phyloP scores from a whole-genome alignment of 2,329 filamentous ascomycete species.

The Paecilomyces niveus region DNA sequence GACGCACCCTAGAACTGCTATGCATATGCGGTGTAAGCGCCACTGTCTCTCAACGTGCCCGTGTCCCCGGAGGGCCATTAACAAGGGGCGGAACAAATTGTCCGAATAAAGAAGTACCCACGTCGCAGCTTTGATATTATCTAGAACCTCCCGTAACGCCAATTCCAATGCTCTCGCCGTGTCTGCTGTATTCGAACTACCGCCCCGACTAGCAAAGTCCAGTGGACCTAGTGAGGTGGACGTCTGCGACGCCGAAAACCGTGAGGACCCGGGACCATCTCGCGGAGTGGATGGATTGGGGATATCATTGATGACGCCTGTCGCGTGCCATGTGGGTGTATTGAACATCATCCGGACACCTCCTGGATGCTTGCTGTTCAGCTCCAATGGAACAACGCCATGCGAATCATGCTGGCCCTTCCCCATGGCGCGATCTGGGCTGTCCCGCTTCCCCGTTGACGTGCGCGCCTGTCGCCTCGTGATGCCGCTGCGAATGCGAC shows the following conservation, averaged over 20 bases:
- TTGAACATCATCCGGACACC: constrained; percentile 46
- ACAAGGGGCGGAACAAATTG: not conserved
- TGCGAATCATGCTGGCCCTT: constrained; percentile 26
- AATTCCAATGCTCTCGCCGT: constrained; percentile 77
- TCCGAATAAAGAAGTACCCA: constrained; percentile 36
- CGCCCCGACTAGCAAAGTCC: constrained; percentile 56
- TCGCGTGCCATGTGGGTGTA: constrained; percentile 65
- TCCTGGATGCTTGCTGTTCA: constrained; percentile 28
- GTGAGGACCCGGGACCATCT: constrained; percentile 25
- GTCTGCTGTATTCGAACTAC: constrained; percentile 65
- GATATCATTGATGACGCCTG: constrained; percentile 71
- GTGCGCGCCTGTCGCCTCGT: constrained; percentile 75
- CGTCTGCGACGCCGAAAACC: constrained; percentile 24
- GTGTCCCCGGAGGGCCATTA: constrained; percentile 1
- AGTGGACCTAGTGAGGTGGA: constrained; percentile 23
- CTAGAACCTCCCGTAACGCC: constrained; percentile 73
- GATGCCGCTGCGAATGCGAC: constrained; percentile 73
- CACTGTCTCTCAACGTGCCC: constrained; percentile 5
- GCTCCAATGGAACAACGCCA: constrained; percentile 23
- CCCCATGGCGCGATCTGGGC: constrained; percentile 53
- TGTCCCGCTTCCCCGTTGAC: constrained; percentile 53
- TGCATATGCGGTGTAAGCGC: constrained; percentile 6
- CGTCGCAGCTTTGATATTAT: constrained; percentile 77
- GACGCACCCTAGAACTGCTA: constrained; percentile 36
- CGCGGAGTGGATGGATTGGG: constrained; percentile 45